Evolutionary conservation across 2,329 filamentous ascomycete genomes (phyloP).

Genomic region (Proliferodiscus dingleyae): DNA sequence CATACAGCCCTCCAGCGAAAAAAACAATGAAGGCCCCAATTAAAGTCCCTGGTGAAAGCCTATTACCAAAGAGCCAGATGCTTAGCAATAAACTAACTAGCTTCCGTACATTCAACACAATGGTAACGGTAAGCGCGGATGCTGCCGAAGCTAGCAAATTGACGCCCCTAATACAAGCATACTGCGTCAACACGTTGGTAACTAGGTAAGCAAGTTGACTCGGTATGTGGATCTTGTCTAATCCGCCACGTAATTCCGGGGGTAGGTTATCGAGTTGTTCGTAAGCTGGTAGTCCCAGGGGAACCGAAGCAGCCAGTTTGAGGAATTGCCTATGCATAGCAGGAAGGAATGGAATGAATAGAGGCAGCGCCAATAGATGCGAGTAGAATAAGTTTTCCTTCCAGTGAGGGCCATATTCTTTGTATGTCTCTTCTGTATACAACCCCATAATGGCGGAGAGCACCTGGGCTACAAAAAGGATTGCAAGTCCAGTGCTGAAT

Average conservation of each 20-base stretch:
- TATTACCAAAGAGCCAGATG: constrained; percentile 91
- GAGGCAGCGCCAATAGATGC: constrained; percentile 66
- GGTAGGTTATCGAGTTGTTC: constrained; percentile 32
- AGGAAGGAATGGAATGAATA: constrained; percentile 69
- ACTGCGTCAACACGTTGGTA: constrained; percentile 83
- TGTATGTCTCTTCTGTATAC: constrained; percentile 89
- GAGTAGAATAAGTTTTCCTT: constrained; percentile 96
- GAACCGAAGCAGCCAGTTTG: constrained; percentile 58
- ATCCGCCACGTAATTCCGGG: constrained; percentile 34
- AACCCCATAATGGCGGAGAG: constrained; percentile 92
- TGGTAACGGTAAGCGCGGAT: constrained; percentile 90
- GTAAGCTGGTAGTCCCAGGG: constrained; percentile 42
- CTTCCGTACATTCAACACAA: constrained; percentile 93
- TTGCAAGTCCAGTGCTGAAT: constrained; percentile 67
- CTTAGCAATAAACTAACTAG: constrained; percentile 85
- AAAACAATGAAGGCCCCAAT: constrained; percentile 83
- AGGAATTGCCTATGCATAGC: constrained; percentile 60
- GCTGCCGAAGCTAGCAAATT: constrained; percentile 87
- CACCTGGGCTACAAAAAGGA: constrained; percentile 83
- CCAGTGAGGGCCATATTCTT: constrained; percentile 82
- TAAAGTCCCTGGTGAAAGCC: constrained; percentile 69
- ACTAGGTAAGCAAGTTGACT: constrained; percentile 67
- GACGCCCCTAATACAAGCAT: constrained; percentile 91
- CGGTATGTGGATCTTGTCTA: constrained; percentile 45
- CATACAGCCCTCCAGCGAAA: constrained; percentile 84